These are phyloP conservation scores for Davidsoniella virescens DNA, from an alignment of 2,329 filamentous ascomycete genomes.

Conservation along the genomic window DNA sequence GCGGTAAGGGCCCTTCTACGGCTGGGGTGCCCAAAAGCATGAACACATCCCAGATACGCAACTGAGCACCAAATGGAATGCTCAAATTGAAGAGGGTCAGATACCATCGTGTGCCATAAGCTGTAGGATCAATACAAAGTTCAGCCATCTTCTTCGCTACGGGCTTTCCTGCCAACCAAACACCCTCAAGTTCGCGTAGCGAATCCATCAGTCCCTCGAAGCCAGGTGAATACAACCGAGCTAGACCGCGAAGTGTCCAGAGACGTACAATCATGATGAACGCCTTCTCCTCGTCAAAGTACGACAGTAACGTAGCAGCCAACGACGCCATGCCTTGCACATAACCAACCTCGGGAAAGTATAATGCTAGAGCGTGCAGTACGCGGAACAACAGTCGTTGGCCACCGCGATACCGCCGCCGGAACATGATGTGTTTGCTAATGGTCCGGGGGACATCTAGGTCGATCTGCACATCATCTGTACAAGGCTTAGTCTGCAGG, in stretches of 20 bases:
- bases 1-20: conserved; percentile 14
- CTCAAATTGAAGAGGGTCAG: conserved; percentile 94
- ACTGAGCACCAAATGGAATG: conserved; percentile 82
- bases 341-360: conserved; percentile 82
- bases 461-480: conserved; percentile 93
- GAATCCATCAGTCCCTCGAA: conserved; percentile 80
- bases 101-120: conserved; percentile 97
- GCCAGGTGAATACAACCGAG: conserved; percentile 65
- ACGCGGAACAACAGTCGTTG: conserved; percentile 86
- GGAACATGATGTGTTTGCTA: conserved; percentile 93
- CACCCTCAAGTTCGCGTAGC: conserved; percentile 65
- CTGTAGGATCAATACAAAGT: conserved; percentile 66
- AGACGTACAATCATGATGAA: conserved; percentile 95
- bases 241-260: conserved; percentile 77
- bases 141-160: conserved; percentile 65
- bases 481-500: conserved; percentile 56
- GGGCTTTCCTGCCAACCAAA: conserved; percentile 66
- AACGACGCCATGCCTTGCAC: conserved; percentile 96
- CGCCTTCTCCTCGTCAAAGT: conserved; percentile 86
- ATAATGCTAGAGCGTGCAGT: conserved; percentile 77
- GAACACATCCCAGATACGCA: conserved; percentile 95
- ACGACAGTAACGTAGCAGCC: conserved; percentile 82
- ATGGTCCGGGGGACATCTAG: conserved; percentile 92
- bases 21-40: conserved; percentile 76
- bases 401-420: conserved; percentile 75